Evolutionary conservation across 441 rosid genomes (phyloP).

Genomic region (Eruca vesicaria): DNA sequence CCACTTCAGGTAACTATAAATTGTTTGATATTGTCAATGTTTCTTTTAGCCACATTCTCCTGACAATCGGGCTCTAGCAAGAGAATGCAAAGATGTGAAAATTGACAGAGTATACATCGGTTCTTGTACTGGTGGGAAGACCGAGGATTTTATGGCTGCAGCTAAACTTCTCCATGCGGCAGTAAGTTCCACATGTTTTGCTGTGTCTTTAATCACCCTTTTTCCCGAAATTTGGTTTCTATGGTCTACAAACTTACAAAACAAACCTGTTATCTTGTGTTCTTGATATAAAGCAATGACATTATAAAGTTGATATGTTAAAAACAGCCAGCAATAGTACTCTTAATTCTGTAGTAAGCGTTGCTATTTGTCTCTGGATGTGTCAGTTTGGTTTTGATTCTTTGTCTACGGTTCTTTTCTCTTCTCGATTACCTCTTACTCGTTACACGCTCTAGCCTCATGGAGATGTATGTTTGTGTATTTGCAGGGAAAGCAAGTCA

Average conservation of each 20-base stretch:
- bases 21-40: not conserved
- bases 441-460: not conserved
- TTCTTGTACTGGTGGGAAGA: slow-evolving; percentile 97
- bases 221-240: not conserved
- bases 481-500: not conserved
- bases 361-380: not conserved
- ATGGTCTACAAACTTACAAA: not conserved
- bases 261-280: not conserved
- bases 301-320: not conserved
- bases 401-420: not conserved
- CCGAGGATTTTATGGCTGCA: slow-evolving; percentile 92
- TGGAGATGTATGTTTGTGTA: slow-evolving; percentile 24
- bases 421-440: not conserved
- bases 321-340: not conserved
- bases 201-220: not conserved
- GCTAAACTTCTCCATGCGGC: slow-evolving; percentile 84
- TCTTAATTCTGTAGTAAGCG: not conserved
- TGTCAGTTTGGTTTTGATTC: not conserved
- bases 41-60: slow-evolving; percentile 90
- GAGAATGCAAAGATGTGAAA: slow-evolving; percentile 63
- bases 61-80: slow-evolving; percentile 92
- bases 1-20: not conserved
- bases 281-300: not conserved
- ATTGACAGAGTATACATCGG: slow-evolving; percentile 95
- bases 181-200: slow-evolving; percentile 47